Base-by-base conservation (phyloP, 805 yeast genomes). In the Wickerhamomyces hampshirensis region DNA sequence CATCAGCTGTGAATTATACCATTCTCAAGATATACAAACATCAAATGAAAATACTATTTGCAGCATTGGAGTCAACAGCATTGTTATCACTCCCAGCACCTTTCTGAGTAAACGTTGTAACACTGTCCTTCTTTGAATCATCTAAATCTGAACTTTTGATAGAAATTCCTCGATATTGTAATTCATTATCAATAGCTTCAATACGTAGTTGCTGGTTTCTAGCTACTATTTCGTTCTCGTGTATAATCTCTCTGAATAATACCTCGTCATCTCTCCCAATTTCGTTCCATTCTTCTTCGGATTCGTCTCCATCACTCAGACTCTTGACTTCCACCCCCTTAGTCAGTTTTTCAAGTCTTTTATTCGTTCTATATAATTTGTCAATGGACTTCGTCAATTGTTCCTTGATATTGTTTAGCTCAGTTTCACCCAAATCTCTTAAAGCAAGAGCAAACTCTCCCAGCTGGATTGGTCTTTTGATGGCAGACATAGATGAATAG, bases 141-240 rank as follows among this genome's bases (percentile, higher is more conserved):
- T 16, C 30, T 26, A 15, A 7, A 17, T 31, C 23, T 12, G 11
- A 16, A 10, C 18, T 12, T 4, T 30, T 32, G 10, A 9, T 23
- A 3, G 44, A 29, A 7, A 48, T 28, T 2, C 61, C 73, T 38
- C 85, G 60, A 35, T 55, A 51, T n/a, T 49, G 43, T 17, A 77
- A 58, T 50, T 80, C 85, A 14, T 60, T 51, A 23, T 66, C 62
- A 14, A 80, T 50, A 0, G 67, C 65, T 3, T 56, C 60, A 4
- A 77, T 50, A 39, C 82, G 59, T 26, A 64, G 61, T 9, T 53
- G 40, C 50, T 79, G 80, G 48, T 73, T 78, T 3, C 54, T 47
- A 16, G 80, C 59, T n/a, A 80, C 83, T 3, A 54, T 51, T 10
- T 63, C 57, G 53, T 82, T 82, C 44, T 81, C 89, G 7, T 51